A percentile compares a stretch with the other conserved stretches of the same genome.
phyloP scores from a whole-genome alignment of 495 filamentous ascomycete genomes.

The Penicillium dipodomyicola region DNA sequence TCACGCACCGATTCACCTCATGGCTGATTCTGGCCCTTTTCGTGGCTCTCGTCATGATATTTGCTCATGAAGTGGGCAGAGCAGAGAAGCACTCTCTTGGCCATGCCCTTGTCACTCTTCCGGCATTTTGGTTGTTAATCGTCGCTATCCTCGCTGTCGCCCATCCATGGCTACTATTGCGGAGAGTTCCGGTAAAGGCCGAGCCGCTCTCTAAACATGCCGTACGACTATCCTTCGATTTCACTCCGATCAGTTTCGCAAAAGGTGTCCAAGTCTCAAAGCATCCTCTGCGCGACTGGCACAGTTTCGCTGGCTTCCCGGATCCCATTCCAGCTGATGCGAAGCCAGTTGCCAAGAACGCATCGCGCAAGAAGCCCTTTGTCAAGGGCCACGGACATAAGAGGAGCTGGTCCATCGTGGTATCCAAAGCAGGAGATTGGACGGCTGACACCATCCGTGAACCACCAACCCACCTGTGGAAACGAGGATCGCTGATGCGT shows the following conservation, averaged over 20 bases:
- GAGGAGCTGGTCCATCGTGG: conserved; percentile 35
- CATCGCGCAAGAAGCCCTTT: not conserved
- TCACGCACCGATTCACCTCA: conserved; percentile 63
- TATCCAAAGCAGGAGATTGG: conserved; percentile 76
- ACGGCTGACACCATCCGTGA: conserved; percentile 57
- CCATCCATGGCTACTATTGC: conserved; percentile 67
- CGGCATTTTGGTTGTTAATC: conserved; percentile 68
- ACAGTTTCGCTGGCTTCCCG: conserved; percentile 69
- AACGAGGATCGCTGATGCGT: conserved; percentile 46
- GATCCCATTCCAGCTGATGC: conserved; percentile 19
- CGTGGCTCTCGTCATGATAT: conserved; percentile 45
- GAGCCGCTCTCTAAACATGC: conserved; percentile 66
- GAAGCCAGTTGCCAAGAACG: not conserved
- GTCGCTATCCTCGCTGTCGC: conserved; percentile 57
- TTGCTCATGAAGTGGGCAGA: conserved; percentile 27
- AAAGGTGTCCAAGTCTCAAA: conserved; percentile 35
- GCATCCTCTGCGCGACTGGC: conserved; percentile 62
- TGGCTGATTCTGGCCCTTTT: conserved; percentile 62
- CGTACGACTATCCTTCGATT: conserved; percentile 64
- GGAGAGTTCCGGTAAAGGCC: conserved; percentile 54
- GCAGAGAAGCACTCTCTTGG: conserved; percentile 21
- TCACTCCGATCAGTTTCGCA: conserved; percentile 34
- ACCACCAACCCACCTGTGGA: conserved; percentile 43
- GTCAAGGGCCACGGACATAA: conserved; percentile 14
- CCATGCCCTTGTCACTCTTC: conserved; percentile 47